phyloP scores from a whole-genome alignment of 1,284 basidiomycete genomes.

The Puccinia hordei region DNA sequence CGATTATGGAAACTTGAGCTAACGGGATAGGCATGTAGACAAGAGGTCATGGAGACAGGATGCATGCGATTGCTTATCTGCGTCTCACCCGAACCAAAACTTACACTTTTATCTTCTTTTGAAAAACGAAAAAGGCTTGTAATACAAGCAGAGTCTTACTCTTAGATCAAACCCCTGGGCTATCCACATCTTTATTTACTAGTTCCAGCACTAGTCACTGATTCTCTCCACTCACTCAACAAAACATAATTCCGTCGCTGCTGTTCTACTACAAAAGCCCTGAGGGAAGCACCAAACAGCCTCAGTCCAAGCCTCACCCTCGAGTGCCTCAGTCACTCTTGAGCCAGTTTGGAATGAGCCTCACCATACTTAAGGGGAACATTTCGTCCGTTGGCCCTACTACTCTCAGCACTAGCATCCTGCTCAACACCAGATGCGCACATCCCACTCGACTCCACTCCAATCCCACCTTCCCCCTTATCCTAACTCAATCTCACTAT shows the following conservation, averaged over 20 bases:
- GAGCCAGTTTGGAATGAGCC: neutral
- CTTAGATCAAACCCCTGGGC: neutral
- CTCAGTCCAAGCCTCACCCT: neutral
- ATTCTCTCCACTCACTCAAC: neutral
- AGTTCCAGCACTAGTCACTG: neutral
- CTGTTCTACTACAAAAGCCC: neutral
- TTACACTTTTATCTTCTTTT: neutral
- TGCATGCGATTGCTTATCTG: too few species aligned
- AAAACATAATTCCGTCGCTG: neutral
- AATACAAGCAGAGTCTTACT: neutral
- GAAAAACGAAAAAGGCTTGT: neutral
- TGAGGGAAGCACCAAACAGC: neutral
- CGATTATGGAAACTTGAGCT: neutral
- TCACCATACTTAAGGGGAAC: neutral
- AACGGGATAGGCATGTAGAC: neutral
- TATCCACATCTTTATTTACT: conserved; percentile 5
- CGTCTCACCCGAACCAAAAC: too few species aligned
- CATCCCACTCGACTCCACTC: too few species aligned
- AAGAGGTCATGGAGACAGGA: neutral
- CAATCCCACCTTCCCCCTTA: too few species aligned
- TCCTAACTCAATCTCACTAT: too few species aligned
- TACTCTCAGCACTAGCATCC: neutral
- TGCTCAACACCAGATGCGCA: neutral
- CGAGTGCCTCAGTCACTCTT: neutral
- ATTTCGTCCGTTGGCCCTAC: neutral